Conservation (phyloP, 2,329 filamentous ascomycete species). For the Orbilia oligospora region DNA sequence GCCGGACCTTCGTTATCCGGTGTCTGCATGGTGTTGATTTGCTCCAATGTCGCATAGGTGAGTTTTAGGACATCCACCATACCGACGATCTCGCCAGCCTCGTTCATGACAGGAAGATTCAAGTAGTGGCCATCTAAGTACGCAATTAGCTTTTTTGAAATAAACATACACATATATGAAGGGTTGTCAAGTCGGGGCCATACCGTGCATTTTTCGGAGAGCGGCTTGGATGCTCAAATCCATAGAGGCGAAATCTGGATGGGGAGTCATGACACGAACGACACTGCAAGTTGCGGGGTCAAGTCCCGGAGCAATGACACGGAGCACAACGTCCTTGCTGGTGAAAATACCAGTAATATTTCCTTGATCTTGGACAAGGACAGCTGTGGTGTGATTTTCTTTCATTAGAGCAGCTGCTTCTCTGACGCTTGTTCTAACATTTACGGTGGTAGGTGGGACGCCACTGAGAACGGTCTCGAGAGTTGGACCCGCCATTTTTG, state of each 20-base stretch:
- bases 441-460: constrained; percentile 92
- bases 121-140: constrained; percentile 92
- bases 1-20: constrained; percentile 92
- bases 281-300: constrained; percentile 97
- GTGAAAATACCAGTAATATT: constrained; percentile 99
- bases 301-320: constrained; percentile 95
- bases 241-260: constrained; percentile 97
- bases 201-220: constrained; percentile 98
- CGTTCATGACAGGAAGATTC: constrained; percentile 98
- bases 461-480: constrained; percentile 94
- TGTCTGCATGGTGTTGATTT: constrained; percentile 94
- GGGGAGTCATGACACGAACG: constrained; percentile 98
- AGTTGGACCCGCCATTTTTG: constrained; percentile 98
- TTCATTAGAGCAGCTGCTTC: constrained; percentile 97
- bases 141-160: constrained; percentile 37
- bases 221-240: constrained; percentile 99
- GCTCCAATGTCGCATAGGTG: constrained; percentile 96
- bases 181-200: constrained; percentile 65
- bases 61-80: constrained; percentile 99
- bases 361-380: constrained; percentile 95
- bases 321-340: constrained; percentile 97
- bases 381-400: constrained; percentile 97
- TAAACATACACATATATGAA: too few species aligned
- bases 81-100: constrained; percentile 94
- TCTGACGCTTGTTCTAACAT: constrained; percentile 94